Evolutionary conservation across 495 filamentous ascomycete genomes (phyloP).

Genomic region (Hypomontagnella submonticulosa): DNA sequence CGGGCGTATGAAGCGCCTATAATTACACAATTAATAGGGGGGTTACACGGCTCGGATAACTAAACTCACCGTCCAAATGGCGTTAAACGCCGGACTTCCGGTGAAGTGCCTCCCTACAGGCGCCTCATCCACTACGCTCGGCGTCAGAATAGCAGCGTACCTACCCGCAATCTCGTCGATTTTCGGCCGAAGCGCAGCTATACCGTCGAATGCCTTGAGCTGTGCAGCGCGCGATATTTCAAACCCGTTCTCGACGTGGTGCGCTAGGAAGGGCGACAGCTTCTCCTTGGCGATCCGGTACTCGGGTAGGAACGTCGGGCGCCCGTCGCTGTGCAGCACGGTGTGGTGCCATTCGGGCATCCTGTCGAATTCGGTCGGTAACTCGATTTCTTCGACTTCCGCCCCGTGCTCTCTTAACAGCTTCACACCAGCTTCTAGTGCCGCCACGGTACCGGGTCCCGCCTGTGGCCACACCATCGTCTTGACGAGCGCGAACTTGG

Average conservation of each 20-base stretch:
- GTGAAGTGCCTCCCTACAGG: constrained; percentile 57
- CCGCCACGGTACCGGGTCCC: constrained; percentile 57
- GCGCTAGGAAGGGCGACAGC: constrained; percentile 50
- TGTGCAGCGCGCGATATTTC: constrained; percentile 53
- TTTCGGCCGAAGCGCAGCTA: constrained; percentile 58
- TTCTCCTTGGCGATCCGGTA: constrained; percentile 55
- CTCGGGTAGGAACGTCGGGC: constrained; percentile 58
- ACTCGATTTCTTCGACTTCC: constrained; percentile 57
- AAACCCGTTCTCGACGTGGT: constrained; percentile 56
- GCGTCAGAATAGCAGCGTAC: constrained; percentile 62
- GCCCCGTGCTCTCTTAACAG: constrained; percentile 57
- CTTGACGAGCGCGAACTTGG: constrained; percentile 61
- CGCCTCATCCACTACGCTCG: constrained; percentile 62
- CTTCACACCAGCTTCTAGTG: constrained; percentile 53
- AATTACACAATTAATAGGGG: constrained; percentile 4
- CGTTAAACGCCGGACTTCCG: constrained; percentile 56
- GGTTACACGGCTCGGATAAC: not conserved
- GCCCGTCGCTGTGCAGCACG: constrained; percentile 55
- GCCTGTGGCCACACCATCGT: constrained; percentile 60
- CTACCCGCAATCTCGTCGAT: constrained; percentile 57
- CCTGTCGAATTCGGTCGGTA: constrained; percentile 58
- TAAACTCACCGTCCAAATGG: constrained; percentile 48
- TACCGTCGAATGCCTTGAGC: constrained; percentile 57
- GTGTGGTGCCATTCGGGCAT: constrained; percentile 54
- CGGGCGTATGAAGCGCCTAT: constrained; percentile 59